A percentile compares a stretch with the other conserved stretches of the same genome.
Evolutionary conservation across 2,329 filamentous ascomycete genomes (phyloP).

Genomic region (Cladobotryum mycophilum): DNA sequence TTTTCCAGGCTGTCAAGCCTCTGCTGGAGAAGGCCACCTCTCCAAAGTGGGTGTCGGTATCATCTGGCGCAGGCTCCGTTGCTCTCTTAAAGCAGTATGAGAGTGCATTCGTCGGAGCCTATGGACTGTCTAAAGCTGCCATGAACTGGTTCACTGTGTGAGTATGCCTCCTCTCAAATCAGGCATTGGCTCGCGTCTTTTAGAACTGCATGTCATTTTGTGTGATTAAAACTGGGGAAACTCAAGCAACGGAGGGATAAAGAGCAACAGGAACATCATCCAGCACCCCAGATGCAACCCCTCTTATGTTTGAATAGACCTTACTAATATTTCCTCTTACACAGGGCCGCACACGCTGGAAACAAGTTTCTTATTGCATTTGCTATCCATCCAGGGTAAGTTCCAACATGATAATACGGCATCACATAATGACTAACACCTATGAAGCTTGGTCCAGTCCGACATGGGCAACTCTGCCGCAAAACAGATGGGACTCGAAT

Average conservation of each 20-base stretch:
- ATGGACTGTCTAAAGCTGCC: slow-evolving; percentile 37
- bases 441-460: slow-evolving; percentile 31
- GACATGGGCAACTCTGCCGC: slow-evolving; percentile 35
- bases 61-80: not conserved
- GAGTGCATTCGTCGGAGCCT: slow-evolving; percentile 22
- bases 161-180: not conserved
- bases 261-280: not conserved
- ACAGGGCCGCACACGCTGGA: slow-evolving; percentile 4
- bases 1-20: slow-evolving; percentile 38
- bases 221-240: too few relatives aligned
- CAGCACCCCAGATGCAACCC: too few relatives aligned
- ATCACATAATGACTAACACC: not conserved
- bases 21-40: slow-evolving; percentile 26
- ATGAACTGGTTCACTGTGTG: slow-evolving; percentile 22
- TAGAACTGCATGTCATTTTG: too few relatives aligned
- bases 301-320: too few relatives aligned
- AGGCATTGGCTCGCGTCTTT: not conserved
- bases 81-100: not conserved
- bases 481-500: slow-evolving; percentile 20
- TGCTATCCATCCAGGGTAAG: slow-evolving; percentile 20
- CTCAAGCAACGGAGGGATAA: not conserved
- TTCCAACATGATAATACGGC: not conserved
- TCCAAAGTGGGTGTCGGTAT: not conserved
- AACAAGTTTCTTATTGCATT: slow-evolving; percentile 1
- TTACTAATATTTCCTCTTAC: not conserved